phyloP scores from a whole-genome alignment of 305 asterid species.

The Fraxinus dipetala region DNA sequence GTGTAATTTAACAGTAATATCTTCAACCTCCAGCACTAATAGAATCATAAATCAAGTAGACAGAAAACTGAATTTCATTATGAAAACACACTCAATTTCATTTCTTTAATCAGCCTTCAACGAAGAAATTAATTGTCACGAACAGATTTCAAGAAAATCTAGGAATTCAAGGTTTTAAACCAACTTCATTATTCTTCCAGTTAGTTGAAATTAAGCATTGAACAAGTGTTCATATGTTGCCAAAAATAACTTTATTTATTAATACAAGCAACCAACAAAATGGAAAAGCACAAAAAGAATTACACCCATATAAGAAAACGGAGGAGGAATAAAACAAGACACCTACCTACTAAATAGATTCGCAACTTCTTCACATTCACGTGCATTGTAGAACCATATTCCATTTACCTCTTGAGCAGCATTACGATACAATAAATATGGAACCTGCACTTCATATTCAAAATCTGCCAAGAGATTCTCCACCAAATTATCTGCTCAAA shows the following conservation, averaged over 20 bases:
- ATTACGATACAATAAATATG: slow-evolving; percentile 71
- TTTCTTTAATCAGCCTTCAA: neutral
- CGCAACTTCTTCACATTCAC: slow-evolving; percentile 78
- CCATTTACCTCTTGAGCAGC: slow-evolving; percentile 59
- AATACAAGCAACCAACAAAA: neutral
- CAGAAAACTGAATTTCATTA: neutral
- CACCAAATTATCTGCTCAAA: slow-evolving; percentile 72
- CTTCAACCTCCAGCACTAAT: neutral
- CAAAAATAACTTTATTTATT: neutral
- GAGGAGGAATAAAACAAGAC: neutral
- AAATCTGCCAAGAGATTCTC: slow-evolving; percentile 83
- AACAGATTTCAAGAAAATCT: neutral
- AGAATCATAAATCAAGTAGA: neutral
- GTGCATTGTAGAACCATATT: slow-evolving; percentile 50
- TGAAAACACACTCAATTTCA: neutral
- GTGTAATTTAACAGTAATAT: neutral
- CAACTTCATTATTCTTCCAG: neutral
- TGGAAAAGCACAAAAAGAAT: neutral
- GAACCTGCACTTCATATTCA: slow-evolving; percentile 78
- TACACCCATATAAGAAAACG: neutral
- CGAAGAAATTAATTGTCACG: neutral
- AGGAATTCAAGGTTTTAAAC: neutral
- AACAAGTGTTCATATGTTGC: neutral
- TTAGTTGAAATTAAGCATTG: neutral
- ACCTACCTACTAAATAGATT: slow-evolving; percentile 71